Base-by-base conservation (phyloP, 768 basidiomycete species). In the Rhodosporidiobolus odoratus region DNA sequence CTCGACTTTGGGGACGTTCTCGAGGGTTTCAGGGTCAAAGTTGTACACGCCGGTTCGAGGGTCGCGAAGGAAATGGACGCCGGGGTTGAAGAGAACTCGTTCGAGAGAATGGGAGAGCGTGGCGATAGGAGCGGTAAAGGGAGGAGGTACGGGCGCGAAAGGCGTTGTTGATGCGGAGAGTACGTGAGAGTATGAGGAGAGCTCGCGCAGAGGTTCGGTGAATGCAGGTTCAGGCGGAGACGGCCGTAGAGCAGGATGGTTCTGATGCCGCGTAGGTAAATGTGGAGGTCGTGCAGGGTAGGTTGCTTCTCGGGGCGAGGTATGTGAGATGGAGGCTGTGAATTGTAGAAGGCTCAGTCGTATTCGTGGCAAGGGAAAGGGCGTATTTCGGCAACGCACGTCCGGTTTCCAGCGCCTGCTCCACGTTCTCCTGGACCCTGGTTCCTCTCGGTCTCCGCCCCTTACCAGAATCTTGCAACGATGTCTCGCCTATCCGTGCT, bases 21-120 rank as follows among this genome's bases (percentile, higher is more conserved):
- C 85, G 8, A 96, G 81, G 77, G 84, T 85, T 6, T 87, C 85
- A 0, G 66, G 72, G 16, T 86, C 79, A 77, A 92, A 97, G 77
- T 94, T 94, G 80, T 90, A 94, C 21, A 91, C 88, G 9, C 86
- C 84, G 0, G 92, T 89, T 25, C 89, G 84, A 1, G 91, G 90
- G 77, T 98, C 92, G 75, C 87, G 86, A 3, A 96, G 80, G 88
- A 91, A 91, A 75, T 92, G 90, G 1, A 94, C 88, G 17, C 82
- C 85, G 58, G 76, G 90, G 89, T 87, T 90, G 83, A 90, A 90
- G 45, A 92, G 80, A 0, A 88, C 88, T 6, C 88, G 83, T 48
- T 87, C 85, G 10, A 92, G 81, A 17, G 85, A 85, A 72, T 88
- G 88, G 0, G 86, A 82, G 8, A 93, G 83, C 5, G 77, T 81